A percentile compares a stretch with the other conserved stretches of the same genome.
Evolutionary conservation across 768 basidiomycete species (phyloP).

Genomic region (Phallus indusiatus): DNA sequence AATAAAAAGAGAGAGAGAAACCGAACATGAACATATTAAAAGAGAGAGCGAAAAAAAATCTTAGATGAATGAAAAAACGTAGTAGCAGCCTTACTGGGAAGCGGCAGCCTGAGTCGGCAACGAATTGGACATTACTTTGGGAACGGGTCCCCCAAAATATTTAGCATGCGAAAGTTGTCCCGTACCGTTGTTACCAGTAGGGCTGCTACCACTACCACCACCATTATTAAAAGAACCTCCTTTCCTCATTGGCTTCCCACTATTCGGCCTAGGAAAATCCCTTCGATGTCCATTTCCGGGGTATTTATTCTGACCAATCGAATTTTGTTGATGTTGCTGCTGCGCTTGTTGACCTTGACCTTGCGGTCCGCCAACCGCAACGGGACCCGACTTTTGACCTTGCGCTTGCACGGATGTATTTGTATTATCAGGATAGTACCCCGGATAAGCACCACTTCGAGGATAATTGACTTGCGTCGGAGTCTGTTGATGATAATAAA

Average conservation of each 20-base stretch:
- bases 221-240: background rate
- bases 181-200: background rate
- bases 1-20: too few species aligned
- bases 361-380: too few species aligned
- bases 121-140: background rate
- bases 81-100: background rate
- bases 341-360: background rate
- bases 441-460: background rate
- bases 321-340: background rate
- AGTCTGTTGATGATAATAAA: background rate
- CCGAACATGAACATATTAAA: background rate
- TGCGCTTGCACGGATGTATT: too few species aligned
- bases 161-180: background rate
- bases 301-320: too few species aligned
- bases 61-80: background rate
- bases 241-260: background rate
- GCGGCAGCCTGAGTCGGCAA: background rate
- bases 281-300: background rate
- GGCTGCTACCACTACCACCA: background rate
- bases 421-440: too few species aligned
- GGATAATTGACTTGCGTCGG: background rate
- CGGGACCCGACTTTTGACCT: too few species aligned
- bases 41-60: background rate
- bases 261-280: background rate
- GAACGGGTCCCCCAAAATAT: background rate